A percentile compares a stretch with the other conserved stretches of the same genome.
Evolutionary conservation across 2,329 filamentous ascomycete species (phyloP).

Genomic region (Zymoseptoria tritici): DNA sequence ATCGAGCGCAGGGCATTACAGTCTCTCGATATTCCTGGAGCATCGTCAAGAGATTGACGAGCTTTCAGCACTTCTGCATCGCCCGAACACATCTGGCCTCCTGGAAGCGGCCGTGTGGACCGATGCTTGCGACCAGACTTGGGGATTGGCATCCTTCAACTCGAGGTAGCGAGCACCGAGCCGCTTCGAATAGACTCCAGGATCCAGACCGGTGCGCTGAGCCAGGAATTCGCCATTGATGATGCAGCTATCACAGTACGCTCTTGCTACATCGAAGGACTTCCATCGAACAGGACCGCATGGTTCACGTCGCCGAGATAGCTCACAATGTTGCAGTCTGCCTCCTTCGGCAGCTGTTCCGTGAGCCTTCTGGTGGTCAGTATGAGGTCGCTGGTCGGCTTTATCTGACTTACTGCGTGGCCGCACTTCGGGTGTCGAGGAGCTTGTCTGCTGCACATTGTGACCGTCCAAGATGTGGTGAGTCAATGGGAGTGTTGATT

Average conservation of each 20-base stretch:
- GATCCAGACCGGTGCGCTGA: conserved; percentile 18
- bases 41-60: background rate
- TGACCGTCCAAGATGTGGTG: conserved; percentile 15
- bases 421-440: conserved; percentile 22
- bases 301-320: background rate
- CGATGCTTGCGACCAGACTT: background rate
- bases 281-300: conserved; percentile 13
- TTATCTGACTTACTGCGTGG: conserved; percentile 8
- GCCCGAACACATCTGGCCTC: background rate
- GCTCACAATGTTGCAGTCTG: conserved; percentile 9
- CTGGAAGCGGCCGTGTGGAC: background rate
- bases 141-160: conserved; percentile 17
- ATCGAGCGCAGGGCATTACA: background rate
- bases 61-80: background rate
- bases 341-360: conserved; percentile 17
- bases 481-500: background rate
- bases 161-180: conserved; percentile 17
- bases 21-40: background rate
- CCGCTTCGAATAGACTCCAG: conserved; percentile 13
- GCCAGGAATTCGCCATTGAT: conserved; percentile 19
- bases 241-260: conserved; percentile 23
- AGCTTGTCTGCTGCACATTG: conserved; percentile 42
- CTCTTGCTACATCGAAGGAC: conserved; percentile 15
- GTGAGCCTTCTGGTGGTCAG: conserved; percentile 10
- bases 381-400: background rate